Percentiles rank a stretch among this genome's conserved stretches.
phyloP scores from a whole-genome alignment of 2,329 filamentous ascomycete species.

The Pseudogymnoascus sp. region DNA sequence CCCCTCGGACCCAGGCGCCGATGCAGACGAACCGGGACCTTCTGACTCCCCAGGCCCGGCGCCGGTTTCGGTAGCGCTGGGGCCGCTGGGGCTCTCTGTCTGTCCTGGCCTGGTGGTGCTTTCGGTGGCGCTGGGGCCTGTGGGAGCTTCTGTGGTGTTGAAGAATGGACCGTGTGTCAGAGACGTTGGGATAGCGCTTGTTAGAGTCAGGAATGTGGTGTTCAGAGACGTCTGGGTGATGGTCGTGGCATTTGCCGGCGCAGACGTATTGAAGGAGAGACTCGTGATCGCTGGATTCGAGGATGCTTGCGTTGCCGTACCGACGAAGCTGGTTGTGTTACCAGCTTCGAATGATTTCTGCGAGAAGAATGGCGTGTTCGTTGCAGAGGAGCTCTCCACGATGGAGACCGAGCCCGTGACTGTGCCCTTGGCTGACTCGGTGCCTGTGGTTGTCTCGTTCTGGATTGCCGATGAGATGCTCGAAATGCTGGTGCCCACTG shows the following conservation, averaged over 20 bases:
- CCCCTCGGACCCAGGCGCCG: background rate
- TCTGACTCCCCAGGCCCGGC: background rate
- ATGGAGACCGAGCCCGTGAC: background rate
- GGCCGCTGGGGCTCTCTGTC: background rate
- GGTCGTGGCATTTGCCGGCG: background rate
- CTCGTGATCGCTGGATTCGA: background rate
- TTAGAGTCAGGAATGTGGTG: background rate
- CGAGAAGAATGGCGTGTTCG: background rate
- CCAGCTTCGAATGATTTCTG: constrained; percentile 5
- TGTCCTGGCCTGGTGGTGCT: background rate
- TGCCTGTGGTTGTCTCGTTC: background rate
- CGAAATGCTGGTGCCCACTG: background rate
- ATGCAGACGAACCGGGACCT: background rate
- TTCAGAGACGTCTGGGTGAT: background rate
- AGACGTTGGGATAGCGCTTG: background rate
- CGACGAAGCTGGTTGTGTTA: background rate
- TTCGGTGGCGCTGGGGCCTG: background rate
- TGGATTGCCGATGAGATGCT: background rate
- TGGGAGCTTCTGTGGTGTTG: background rate
- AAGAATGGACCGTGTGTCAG: constrained; percentile 1
- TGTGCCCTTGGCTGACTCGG: background rate
- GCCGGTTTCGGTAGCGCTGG: background rate
- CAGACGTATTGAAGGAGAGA: background rate
- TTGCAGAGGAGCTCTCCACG: background rate
- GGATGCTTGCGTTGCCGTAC: background rate